Evolutionary conservation across 1,284 basidiomycete genomes (phyloP).

Genomic region (Boletellus sp.): DNA sequence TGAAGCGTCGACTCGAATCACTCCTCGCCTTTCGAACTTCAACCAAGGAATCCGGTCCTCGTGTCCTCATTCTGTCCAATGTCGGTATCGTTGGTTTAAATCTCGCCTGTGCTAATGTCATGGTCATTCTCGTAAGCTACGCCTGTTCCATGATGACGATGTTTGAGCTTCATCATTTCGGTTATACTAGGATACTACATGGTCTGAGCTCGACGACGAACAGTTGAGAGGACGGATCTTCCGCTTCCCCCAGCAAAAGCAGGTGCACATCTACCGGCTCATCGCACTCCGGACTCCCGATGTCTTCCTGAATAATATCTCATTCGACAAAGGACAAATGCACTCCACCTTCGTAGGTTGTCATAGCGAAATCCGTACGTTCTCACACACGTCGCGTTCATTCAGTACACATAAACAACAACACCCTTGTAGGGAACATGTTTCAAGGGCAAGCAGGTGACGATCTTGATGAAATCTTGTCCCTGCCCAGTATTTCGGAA

Average conservation of each 20-base stretch:
- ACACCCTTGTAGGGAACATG: too few relatives aligned
- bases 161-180: too few relatives aligned
- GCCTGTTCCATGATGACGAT: too few relatives aligned
- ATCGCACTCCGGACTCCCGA: background rate
- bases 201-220: background rate
- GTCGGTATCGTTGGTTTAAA: slow-evolving; percentile 17
- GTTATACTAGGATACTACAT: background rate
- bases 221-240: background rate
- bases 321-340: slow-evolving; percentile 8
- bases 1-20: background rate
- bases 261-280: background rate
- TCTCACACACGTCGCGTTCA: too few relatives aligned
- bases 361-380: background rate
- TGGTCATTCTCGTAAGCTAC: slow-evolving; percentile 13
- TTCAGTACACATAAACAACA: too few relatives aligned
- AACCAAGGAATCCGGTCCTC: background rate
- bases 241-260: background rate
- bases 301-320: background rate
- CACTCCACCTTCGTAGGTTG: background rate
- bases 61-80: slow-evolving; percentile 16
- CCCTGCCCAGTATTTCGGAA: too few relatives aligned
- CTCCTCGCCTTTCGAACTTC: background rate
- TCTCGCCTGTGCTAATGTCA: slow-evolving; percentile 1
- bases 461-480: too few relatives aligned
- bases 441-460: too few relatives aligned